These are phyloP conservation scores for Zasmidium angulare DNA, from an alignment of 2,329 filamentous ascomycete species.

Conservation along the genomic window DNA sequence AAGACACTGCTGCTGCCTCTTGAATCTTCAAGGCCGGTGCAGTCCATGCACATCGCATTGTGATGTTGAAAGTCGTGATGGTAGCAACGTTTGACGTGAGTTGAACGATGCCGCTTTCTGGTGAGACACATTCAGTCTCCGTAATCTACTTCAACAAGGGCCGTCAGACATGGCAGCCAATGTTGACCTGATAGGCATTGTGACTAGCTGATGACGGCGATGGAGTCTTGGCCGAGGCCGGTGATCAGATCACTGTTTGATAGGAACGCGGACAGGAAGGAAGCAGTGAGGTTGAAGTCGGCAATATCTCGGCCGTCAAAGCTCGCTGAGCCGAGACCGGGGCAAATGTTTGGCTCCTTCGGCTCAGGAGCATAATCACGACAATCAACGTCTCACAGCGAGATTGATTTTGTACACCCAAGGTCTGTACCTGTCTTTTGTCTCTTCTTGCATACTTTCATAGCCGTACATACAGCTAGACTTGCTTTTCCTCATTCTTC, in stretches of 20 bases:
- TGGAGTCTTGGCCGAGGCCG: neutral
- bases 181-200: no score
- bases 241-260: neutral
- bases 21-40: no score
- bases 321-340: neutral
- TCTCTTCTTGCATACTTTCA: neutral
- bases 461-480: neutral
- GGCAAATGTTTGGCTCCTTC: neutral
- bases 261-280: neutral
- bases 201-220: no score
- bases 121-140: no score
- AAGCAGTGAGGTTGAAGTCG: neutral
- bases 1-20: no score
- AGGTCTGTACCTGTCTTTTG: neutral
- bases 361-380: neutral
- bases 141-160: no score
- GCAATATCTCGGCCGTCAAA: neutral
- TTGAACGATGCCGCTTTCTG: no score
- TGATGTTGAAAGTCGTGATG: no score
- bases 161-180: no score
- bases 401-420: neutral
- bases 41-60: no score
- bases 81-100: no score
- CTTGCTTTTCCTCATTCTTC: neutral
- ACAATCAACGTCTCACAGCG: neutral